Percentiles rank a stretch among this genome's conserved stretches.
These are phyloP conservation scores for Microthlaspi erraticum DNA, from an alignment of 345 rosid genomes.

Conservation along the genomic window DNA sequence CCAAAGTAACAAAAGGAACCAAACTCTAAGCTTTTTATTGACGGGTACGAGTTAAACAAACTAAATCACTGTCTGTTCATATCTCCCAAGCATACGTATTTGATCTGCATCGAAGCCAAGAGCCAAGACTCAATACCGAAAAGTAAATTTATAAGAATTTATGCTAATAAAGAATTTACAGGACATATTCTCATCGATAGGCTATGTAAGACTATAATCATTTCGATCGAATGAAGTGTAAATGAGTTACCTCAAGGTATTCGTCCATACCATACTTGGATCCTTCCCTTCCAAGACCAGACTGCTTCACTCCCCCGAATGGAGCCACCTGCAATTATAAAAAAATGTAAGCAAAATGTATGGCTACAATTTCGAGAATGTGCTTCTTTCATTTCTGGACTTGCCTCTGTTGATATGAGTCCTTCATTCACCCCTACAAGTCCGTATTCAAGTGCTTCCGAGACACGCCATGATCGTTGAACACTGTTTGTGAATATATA, in stretches of 20 bases:
- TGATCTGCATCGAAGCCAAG: slow-evolving; percentile 56
- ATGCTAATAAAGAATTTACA: slow-evolving; percentile 11
- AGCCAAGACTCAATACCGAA: slow-evolving; percentile 1
- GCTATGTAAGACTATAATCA: slow-evolving; percentile 14
- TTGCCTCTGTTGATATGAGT: slow-evolving; percentile 89
- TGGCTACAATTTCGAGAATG: background rate
- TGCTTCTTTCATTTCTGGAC: slow-evolving; percentile 32
- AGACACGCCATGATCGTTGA: slow-evolving; percentile 88
- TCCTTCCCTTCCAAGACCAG: slow-evolving; percentile 98
- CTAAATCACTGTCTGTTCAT: slow-evolving; percentile 67
- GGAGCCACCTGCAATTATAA: slow-evolving; percentile 87
- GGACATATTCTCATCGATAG: slow-evolving; percentile 4
- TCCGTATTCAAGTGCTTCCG: slow-evolving; percentile 95
- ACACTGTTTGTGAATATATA: slow-evolving; percentile 85
- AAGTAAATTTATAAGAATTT: slow-evolving; percentile 16
- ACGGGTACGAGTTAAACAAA: slow-evolving; percentile 1
- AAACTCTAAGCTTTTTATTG: slow-evolving; percentile 24
- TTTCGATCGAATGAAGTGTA: slow-evolving; percentile 3
- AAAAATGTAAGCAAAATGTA: slow-evolving; percentile 32
- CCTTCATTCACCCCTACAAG: slow-evolving; percentile 94
- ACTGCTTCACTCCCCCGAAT: slow-evolving; percentile 94
- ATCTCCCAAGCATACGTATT: slow-evolving; percentile 85
- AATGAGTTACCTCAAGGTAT: slow-evolving; percentile 70
- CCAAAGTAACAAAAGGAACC: slow-evolving; percentile 1
- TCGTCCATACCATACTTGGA: slow-evolving; percentile 98